Base-by-base conservation (phyloP, 2,329 filamentous ascomycete species). In the Colletotrichum falcatum region DNA sequence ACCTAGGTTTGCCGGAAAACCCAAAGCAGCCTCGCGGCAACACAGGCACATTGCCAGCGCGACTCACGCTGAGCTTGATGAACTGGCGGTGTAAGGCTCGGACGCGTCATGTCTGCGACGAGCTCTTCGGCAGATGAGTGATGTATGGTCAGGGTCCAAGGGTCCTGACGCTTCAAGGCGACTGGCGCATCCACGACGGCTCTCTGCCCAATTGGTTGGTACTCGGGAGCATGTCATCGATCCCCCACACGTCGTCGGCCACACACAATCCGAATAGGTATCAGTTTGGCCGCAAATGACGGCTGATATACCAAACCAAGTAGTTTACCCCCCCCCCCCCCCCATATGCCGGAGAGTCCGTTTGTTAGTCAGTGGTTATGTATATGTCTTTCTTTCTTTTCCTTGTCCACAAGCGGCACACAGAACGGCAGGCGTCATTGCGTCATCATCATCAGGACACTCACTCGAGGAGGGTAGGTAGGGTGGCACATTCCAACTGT, bases 1-100 rank as follows among this genome's bases (percentile, higher is more conserved):
- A n/a, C n/a, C n/a, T n/a, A 70, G 61, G 63, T 35, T 70, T 70
- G 26, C n/a, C 61, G 49, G 28, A 58, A 51, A 66, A 51, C 55
- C 49, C 56, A 53, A 61, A 66, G 42, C 51, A 61, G 30, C 56
- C 55, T 44, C 35, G 28, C 48, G 42, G 62, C 49, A 70, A 54
- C 4, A 39, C 18, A 61, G 28, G 37, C 18, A 35, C 26, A 12
- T 23, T 62, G 5, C 33, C 16, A 37, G 35, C 33, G 39, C 30
- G 23, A 64, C 26, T 61, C 53, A 54, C 28, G 39, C 20, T 16
- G 30, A 23, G 54, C 16, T 48, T 16, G 11, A 20, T 54, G 48
- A 60, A 60, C 61, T 26, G 56, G 42, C 66, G 62, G 61, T 48
- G n/a, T 65, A 61, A 44, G 23, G 59, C 62, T 55, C 62, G 16